phyloP scores from a whole-genome alignment of 2,329 filamentous ascomycete species.

The Phoma sp. region DNA sequence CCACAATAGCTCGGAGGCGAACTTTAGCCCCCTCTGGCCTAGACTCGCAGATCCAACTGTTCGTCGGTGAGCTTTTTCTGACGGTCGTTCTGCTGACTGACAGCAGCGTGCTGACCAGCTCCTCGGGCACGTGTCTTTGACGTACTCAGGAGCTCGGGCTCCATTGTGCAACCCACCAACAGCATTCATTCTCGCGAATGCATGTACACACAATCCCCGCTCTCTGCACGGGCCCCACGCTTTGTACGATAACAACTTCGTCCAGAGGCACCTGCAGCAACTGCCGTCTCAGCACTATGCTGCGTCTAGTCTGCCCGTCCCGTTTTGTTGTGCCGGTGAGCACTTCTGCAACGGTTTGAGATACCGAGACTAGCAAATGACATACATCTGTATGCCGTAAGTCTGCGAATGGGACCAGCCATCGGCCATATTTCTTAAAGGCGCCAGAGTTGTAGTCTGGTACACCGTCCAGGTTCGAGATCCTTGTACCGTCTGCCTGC shows the following conservation, averaged over 20 bases:
- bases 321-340: conserved; percentile 13
- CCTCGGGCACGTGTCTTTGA: conserved; percentile 15
- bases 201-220: conserved; percentile 22
- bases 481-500: conserved; percentile 5
- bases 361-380: conserved; percentile 14
- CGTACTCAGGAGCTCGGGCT: conserved; percentile 19
- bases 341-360: conserved; percentile 2
- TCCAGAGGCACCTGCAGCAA: conserved; percentile 21
- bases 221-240: conserved; percentile 20
- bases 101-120: conserved; percentile 13
- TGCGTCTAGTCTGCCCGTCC: conserved; percentile 18
- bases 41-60: conserved; percentile 25
- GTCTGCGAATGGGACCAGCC: conserved; percentile 1
- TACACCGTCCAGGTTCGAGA: not conserved
- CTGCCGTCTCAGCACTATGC: conserved; percentile 22
- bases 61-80: conserved; percentile 27
- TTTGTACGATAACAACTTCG: conserved; percentile 23
- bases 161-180: conserved; percentile 18
- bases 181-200: conserved; percentile 9
- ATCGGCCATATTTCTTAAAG: not conserved
- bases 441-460: not conserved
- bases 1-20: conserved; percentile 15
- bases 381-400: not conserved
- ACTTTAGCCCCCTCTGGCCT: conserved; percentile 15
- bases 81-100: conserved; percentile 18